Conservation (phyloP, 2,329 filamentous ascomycete genomes). For the Coniochaeta prunicola region DNA sequence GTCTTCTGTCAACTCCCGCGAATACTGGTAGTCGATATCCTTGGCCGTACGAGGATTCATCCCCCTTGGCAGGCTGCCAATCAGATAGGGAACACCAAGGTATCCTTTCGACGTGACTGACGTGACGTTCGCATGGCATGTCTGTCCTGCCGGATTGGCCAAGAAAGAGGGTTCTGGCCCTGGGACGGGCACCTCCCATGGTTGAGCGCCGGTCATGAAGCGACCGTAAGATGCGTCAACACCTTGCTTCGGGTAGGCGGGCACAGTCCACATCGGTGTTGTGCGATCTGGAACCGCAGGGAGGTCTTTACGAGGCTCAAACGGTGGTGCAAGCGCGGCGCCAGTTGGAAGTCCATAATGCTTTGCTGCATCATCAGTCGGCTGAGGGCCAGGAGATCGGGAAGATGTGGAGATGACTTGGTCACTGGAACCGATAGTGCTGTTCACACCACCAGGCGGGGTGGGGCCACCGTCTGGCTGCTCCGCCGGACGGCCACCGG, state of each 20-base stretch:
- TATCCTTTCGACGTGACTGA: conserved; percentile 3
- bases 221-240: not conserved
- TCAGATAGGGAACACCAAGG: conserved; percentile 40
- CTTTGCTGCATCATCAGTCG: not conserved
- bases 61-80: conserved; percentile 42
- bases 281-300: conserved; percentile 3
- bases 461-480: not conserved
- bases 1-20: conserved; percentile 48
- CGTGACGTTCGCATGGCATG: not conserved
- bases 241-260: not conserved
- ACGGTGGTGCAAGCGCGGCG: conserved; percentile 41
- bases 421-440: not conserved
- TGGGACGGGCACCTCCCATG: not conserved
- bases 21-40: conserved; percentile 45
- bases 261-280: conserved; percentile 6
- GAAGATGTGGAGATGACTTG: not conserved
- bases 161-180: not conserved
- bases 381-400: not conserved
- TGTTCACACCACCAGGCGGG: not conserved
- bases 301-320: conserved; percentile 30
- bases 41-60: conserved; percentile 31
- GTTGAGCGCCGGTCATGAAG: not conserved
- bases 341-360: conserved; percentile 27
- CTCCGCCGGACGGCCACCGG: not conserved
- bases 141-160: not conserved